Evolutionary conservation across 1,284 basidiomycete species (phyloP).

Genomic region (Xerocomus amazonicus): DNA sequence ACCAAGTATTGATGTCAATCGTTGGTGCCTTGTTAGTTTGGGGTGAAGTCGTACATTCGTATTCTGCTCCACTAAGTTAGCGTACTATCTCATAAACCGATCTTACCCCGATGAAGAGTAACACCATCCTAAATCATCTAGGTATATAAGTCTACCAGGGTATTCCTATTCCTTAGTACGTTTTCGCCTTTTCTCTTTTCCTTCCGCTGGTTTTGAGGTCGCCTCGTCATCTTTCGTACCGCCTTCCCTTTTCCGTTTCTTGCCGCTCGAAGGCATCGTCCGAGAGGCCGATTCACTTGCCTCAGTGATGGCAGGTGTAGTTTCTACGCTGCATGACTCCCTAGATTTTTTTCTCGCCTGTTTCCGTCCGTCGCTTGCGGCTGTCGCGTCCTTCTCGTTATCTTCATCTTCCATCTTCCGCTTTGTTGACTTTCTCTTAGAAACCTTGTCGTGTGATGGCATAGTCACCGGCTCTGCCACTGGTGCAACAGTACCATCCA

Average conservation of each 20-base stretch:
- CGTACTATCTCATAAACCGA: too few relatives aligned
- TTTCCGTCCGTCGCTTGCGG: constrained; percentile 23
- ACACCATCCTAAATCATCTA: not conserved
- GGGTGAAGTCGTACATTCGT: too few relatives aligned
- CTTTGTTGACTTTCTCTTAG: constrained; percentile 22
- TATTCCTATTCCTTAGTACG: constrained; percentile 4
- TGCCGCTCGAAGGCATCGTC: constrained; percentile 3
- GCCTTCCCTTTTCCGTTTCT: constrained; percentile 21
- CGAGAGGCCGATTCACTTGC: constrained; percentile 1
- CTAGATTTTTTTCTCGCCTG: constrained; percentile 29
- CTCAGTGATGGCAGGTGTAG: not conserved
- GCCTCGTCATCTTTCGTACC: not conserved
- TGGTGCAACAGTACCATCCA: not conserved
- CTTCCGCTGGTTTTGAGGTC: constrained; percentile 14
- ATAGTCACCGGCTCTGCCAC: not conserved
- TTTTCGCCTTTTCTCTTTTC: constrained; percentile 28
- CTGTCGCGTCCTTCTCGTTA: constrained; percentile 4
- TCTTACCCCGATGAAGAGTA: too few relatives aligned
- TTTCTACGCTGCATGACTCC: not conserved
- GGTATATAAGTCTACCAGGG: constrained; percentile 1
- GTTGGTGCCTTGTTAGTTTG: too few relatives aligned
- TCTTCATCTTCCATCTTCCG: constrained; percentile 17
- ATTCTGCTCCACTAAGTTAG: too few relatives aligned
- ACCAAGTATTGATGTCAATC: too few relatives aligned
- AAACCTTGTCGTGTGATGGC: not conserved